Base-by-base conservation (phyloP, 495 filamentous ascomycete genomes). In the Hypoxylon perforatum region DNA sequence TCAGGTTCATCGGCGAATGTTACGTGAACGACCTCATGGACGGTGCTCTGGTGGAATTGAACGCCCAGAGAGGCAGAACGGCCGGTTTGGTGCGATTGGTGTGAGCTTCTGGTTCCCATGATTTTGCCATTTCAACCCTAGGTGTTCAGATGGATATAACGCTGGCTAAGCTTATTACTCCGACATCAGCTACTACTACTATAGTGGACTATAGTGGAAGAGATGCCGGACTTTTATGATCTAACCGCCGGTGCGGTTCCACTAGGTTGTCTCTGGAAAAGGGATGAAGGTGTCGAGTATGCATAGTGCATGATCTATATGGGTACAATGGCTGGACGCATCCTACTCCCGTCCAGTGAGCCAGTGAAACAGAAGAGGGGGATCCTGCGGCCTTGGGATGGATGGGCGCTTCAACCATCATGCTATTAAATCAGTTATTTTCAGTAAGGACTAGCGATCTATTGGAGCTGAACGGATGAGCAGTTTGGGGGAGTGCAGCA, bases 241-340 rank as follows among this genome's bases (percentile, higher is more conserved):
- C 47, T 64, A 69, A 60, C 60, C 57, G 66, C 66, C 66, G 46
- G 54, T 53, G 23, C 1, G 25, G 45, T 36, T 30, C 30, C 44
- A 52, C 48, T 59, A 39, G 35, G 28, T 28, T 28, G 57, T 50
- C 19, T 5, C 50, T 38, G 18, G 12, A 19, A 48, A 41, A 44
- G 17, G 63, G 47, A 44, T 47, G 50, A 49, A 14, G 54, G 49
- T 48, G 54, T 63, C 36, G 36, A 15, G 30, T 46, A 45, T 59
- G 60, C 60, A 63, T 56, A 52, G 33, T 47, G 65, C 60, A 63
- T 69, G 50, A 60, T 69, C 54, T 63, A 63, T 56, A 59, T 60
- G 3, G 25, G 59, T 63, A 60, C 53, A 49, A n/a, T 63, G 35
- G 11, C 25, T 57, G 35, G 45, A 61, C 41, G 57, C 45, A 65